These are phyloP conservation scores for Borealophlyctis nickersoniae DNA, from an alignment of 192 early-diverging fungal genomes.

Conservation along the genomic window DNA sequence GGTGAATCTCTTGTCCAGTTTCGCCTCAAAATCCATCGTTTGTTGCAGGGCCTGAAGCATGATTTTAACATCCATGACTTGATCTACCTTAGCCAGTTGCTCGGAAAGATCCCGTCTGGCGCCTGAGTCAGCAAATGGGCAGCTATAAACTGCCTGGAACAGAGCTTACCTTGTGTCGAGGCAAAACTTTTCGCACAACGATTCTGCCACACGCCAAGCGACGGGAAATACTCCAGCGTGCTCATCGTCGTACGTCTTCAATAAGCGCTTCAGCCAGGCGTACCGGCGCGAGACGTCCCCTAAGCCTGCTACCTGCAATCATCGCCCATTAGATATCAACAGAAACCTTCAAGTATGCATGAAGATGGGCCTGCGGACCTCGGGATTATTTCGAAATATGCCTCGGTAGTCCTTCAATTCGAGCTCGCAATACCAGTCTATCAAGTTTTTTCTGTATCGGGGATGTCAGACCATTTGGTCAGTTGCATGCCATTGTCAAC, in stretches of 20 bases:
- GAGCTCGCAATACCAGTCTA: conserved; percentile 76
- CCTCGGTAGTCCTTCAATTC: conserved; percentile 80
- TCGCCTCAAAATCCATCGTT: conserved; percentile 88
- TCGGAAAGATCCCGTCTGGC: conserved; percentile 65
- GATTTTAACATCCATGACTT: conserved; percentile 62
- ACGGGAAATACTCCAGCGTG: conserved; percentile 79
- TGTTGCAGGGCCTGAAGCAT: conserved; percentile 74
- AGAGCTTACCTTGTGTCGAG: conserved; percentile 69
- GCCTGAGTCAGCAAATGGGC: too few relatives aligned
- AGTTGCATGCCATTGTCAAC: neutral
- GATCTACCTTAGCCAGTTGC: conserved; percentile 55
- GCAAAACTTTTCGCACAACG: conserved; percentile 74
- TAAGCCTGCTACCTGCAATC: conserved; percentile 69
- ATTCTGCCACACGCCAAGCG: conserved; percentile 72
- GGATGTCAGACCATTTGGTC: neutral
- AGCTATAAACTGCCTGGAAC: conserved; percentile 1
- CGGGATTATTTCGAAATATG: conserved; percentile 69
- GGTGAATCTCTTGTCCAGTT: conserved; percentile 71
- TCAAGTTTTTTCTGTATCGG: conserved; percentile 48
- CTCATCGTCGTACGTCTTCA: conserved; percentile 87
- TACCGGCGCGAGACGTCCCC: conserved; percentile 84
- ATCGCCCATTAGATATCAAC: neutral
- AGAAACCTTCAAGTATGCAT: neutral
- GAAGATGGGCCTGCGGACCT: conserved; percentile 36
- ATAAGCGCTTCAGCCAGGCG: conserved; percentile 86